A percentile compares a stretch with the other conserved stretches of the same genome.
Conservation (phyloP, 768 basidiomycete genomes). For the Serpula lacrymans region DNA sequence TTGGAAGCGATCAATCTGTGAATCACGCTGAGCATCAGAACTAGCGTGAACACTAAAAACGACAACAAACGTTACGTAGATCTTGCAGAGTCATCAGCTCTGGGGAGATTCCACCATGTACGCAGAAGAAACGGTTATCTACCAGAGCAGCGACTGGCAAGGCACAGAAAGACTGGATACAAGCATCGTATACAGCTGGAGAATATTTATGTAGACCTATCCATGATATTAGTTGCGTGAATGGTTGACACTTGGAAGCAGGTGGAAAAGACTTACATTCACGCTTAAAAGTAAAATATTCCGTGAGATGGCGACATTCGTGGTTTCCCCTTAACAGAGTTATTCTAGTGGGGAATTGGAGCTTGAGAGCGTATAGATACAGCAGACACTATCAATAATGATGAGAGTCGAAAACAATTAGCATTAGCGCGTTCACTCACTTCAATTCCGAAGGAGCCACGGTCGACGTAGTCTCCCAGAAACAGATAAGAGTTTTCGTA, state of each 20-base stretch:
- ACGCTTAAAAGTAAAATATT: slow-evolving; percentile 97
- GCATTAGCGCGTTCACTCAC: slow-evolving; percentile 29
- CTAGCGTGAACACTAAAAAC: not conserved
- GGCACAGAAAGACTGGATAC: slow-evolving; percentile 84
- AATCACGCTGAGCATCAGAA: slow-evolving; percentile 8
- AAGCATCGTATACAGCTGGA: slow-evolving; percentile 83
- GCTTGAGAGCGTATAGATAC: slow-evolving; percentile 91
- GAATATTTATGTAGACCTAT: slow-evolving; percentile 91
- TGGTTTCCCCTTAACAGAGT: slow-evolving; percentile 92
- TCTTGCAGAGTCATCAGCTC: slow-evolving; percentile 79
- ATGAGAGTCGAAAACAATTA: not conserved
- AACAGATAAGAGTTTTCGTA: slow-evolving; percentile 87
- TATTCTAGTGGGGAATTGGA: slow-evolving; percentile 81
- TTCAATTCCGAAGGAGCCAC: slow-evolving; percentile 89
- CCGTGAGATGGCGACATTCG: slow-evolving; percentile 94
- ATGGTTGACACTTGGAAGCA: too few relatives aligned
- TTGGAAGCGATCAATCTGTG: slow-evolving; percentile 84
- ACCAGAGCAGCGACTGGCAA: slow-evolving; percentile 90
- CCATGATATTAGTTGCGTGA: not conserved
- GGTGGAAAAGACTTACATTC: slow-evolving; percentile 65
- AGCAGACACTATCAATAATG: slow-evolving; percentile 86
- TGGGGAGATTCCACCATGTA: slow-evolving; percentile 94
- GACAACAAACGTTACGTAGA: slow-evolving; percentile 51
- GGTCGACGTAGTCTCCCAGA: slow-evolving; percentile 96
- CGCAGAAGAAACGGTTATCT: slow-evolving; percentile 95